These are phyloP conservation scores for Lathyrus tuberosus DNA, from an alignment of 306 rosid species.

Conservation along the genomic window DNA sequence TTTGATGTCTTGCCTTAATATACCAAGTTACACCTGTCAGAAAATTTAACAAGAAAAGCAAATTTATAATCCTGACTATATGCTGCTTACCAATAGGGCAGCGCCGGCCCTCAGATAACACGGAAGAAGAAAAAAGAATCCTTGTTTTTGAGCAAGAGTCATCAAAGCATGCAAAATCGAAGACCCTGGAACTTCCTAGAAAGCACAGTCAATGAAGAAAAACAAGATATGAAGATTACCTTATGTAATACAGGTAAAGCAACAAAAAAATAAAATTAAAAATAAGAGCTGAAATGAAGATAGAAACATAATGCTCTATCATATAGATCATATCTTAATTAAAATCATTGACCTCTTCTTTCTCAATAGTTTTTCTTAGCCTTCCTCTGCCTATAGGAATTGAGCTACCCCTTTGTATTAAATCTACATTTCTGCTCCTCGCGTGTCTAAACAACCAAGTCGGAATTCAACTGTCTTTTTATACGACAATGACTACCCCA, in stretches of 20 bases:
- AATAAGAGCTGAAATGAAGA: conserved; percentile 17
- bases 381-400: neutral
- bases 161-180: conserved; percentile 63
- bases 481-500: neutral
- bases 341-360: conserved; percentile 1
- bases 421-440: neutral
- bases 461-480: neutral
- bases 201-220: conserved; percentile 40
- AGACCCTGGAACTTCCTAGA: conserved; percentile 76
- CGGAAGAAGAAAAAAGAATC: conserved; percentile 57
- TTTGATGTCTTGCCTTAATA: conserved; percentile 27
- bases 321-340: neutral
- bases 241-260: neutral
- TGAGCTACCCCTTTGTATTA: conserved; percentile 3
- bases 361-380: neutral
- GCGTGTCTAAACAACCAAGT: neutral
- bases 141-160: conserved; percentile 56
- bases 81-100: conserved; percentile 71
- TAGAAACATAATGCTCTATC: neutral
- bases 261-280: neutral
- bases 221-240: conserved; percentile 18
- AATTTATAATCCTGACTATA: conserved; percentile 24
- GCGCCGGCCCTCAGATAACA: conserved; percentile 86
- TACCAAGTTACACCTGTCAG: conserved; percentile 18
- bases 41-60: conserved; percentile 18